These are phyloP conservation scores for Trametes elegans DNA, from an alignment of 768 basidiomycete species.

Conservation along the genomic window DNA sequence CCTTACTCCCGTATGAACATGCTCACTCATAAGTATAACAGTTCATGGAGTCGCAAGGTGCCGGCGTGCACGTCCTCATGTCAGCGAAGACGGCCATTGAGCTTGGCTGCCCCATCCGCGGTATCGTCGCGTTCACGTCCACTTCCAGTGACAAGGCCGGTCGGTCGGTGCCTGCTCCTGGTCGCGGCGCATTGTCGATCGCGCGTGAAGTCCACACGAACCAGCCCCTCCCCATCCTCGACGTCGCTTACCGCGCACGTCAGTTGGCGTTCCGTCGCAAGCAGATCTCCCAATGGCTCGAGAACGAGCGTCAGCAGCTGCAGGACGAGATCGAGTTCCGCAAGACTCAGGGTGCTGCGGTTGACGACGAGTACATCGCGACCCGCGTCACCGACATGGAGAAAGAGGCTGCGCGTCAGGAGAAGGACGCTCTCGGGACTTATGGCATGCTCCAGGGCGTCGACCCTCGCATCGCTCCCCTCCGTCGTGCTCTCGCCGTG, in stretches of 20 bases:
- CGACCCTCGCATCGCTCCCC: conserved; percentile 83
- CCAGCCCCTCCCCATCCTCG: conserved; percentile 76
- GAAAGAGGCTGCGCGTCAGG: conserved; percentile 86
- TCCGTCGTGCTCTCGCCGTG: conserved; percentile 93
- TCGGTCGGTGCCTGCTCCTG: conserved; percentile 95
- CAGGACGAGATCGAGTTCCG: conserved; percentile 71
- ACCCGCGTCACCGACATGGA: conserved; percentile 83
- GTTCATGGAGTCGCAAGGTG: conserved; percentile 98
- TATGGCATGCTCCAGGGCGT: conserved; percentile 94
- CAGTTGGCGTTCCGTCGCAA: conserved; percentile 94
- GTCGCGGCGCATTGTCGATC: conserved; percentile 86
- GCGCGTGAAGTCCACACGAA: conserved; percentile 83
- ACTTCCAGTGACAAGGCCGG: conserved; percentile 99
- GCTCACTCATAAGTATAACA: no score
- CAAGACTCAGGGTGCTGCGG: conserved; percentile 47
- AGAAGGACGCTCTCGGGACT: conserved; percentile 87
- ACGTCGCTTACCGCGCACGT: conserved; percentile 85
- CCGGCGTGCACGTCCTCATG: conserved; percentile 97
- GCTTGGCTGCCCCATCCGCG: conserved; percentile 90
- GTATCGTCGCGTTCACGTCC: conserved; percentile 92
- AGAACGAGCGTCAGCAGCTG: conserved; percentile 83
- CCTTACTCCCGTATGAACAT: neutral
- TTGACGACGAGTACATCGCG: conserved; percentile 70
- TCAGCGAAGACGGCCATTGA: conserved; percentile 93
- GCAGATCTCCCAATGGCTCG: conserved; percentile 94